These are phyloP conservation scores for Panaeolus papilionaceus DNA, from an alignment of 768 basidiomycete genomes.

Conservation along the genomic window DNA sequence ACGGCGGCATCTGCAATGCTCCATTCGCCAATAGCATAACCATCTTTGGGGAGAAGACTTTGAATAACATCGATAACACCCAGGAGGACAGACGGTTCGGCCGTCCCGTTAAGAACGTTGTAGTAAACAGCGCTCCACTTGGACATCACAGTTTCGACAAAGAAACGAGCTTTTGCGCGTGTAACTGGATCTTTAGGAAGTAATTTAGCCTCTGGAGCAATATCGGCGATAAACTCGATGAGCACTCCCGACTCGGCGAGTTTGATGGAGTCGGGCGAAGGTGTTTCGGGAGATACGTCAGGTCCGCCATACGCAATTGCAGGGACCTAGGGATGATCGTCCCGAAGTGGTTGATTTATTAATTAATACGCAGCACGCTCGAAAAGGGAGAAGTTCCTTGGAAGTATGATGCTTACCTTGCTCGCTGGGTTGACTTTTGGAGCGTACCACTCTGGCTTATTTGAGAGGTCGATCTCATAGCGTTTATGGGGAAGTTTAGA, in stretches of 20 bases:
- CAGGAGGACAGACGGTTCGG: slow-evolving; percentile 47
- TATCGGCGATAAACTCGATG: slow-evolving; percentile 70
- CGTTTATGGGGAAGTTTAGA: slow-evolving; percentile 52
- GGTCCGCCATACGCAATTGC: slow-evolving; percentile 70
- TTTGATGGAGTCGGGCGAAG: slow-evolving; percentile 66
- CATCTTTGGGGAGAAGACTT: slow-evolving; percentile 51
- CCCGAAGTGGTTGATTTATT: background rate
- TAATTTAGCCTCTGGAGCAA: slow-evolving; percentile 52
- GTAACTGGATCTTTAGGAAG: slow-evolving; percentile 61
- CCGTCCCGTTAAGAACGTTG: slow-evolving; percentile 44
- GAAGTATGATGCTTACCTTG: slow-evolving; percentile 50
- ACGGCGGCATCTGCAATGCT: slow-evolving; percentile 70
- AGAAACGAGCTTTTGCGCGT: slow-evolving; percentile 67
- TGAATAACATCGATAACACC: slow-evolving; percentile 55
- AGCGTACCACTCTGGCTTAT: slow-evolving; percentile 76
- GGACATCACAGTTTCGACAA: slow-evolving; percentile 59
- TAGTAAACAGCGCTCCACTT: slow-evolving; percentile 48
- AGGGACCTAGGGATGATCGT: slow-evolving; percentile 48
- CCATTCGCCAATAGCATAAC: slow-evolving; percentile 55
- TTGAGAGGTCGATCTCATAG: slow-evolving; percentile 63
- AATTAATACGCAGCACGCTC: background rate
- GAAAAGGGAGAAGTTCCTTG: background rate
- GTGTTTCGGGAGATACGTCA: slow-evolving; percentile 55
- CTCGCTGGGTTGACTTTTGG: slow-evolving; percentile 68
- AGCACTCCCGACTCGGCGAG: slow-evolving; percentile 70